phyloP scores from a whole-genome alignment of 306 rosid genomes.

The Acmispon strigosus region DNA sequence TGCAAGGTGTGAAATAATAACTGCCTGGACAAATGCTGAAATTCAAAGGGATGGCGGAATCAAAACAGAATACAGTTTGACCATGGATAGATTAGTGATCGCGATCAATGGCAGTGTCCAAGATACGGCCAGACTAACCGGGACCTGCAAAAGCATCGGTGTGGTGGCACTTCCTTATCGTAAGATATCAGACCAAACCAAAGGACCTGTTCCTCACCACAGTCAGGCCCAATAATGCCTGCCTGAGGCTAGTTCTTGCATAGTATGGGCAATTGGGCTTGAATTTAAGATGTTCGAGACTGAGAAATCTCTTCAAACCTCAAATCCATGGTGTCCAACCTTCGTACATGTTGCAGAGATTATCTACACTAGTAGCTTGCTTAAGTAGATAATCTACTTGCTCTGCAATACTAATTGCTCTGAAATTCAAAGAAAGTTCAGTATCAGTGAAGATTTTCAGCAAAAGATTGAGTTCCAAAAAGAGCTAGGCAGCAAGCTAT shows the following conservation, averaged over 20 bases:
- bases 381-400: conserved; percentile 91
- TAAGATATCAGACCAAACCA: conserved; percentile 11
- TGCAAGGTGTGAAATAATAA: conserved; percentile 11
- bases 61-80: conserved; percentile 9
- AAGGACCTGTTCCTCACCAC: conserved; percentile 10
- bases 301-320: conserved; percentile 39
- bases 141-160: conserved; percentile 15
- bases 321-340: conserved; percentile 99
- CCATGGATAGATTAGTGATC: not conserved
- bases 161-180: conserved; percentile 15
- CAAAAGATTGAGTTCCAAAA: conserved; percentile 17
- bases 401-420: conserved; percentile 65
- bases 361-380: conserved; percentile 92
- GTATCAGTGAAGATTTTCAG: conserved; percentile 15
- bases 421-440: conserved; percentile 40
- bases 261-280: conserved; percentile 13
- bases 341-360: conserved; percentile 96
- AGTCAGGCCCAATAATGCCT: conserved; percentile 14
- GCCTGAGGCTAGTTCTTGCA: conserved; percentile 13
- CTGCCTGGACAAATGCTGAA: conserved; percentile 20
- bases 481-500: not conserved
- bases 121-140: conserved; percentile 12
- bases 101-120: conserved; percentile 15
- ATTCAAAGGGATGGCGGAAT: conserved; percentile 20
- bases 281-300: conserved; percentile 14